Evolutionary conservation across 495 filamentous ascomycete species (phyloP).

Genomic region (Penicillium ochrochloron): DNA sequence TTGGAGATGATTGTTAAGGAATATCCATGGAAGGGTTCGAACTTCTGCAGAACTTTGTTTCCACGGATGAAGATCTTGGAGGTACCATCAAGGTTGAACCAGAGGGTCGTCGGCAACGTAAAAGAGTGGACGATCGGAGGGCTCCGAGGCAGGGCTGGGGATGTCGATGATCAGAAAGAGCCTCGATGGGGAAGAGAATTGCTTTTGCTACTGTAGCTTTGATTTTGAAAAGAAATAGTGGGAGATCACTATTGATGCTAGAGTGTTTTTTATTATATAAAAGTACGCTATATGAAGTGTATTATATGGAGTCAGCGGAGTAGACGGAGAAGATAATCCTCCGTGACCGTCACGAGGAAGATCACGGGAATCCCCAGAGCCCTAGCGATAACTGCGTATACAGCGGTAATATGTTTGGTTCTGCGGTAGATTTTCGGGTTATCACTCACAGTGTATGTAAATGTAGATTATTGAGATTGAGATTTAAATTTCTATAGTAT

Average conservation of each 20-base stretch:
- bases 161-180: background rate
- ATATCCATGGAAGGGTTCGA: too few species aligned
- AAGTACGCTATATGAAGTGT: conserved; percentile 2
- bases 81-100: background rate
- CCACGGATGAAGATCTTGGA: background rate
- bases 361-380: background rate
- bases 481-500: too few species aligned
- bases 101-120: background rate
- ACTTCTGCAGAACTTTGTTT: conserved; percentile 2
- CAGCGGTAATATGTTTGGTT: background rate
- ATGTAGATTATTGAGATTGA: too few species aligned
- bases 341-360: background rate
- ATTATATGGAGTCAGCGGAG: conserved; percentile 2
- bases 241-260: too few species aligned
- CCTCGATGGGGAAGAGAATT: background rate
- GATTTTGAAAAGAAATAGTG: too few species aligned
- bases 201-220: too few species aligned
- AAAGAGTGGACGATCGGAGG: background rate
- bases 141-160: too few species aligned
- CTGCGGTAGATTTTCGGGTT: background rate
- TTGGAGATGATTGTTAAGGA: background rate
- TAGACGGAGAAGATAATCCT: conserved; percentile 1
- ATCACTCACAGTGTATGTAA: too few species aligned
- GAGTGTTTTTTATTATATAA: background rate
- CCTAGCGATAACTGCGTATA: background rate